Base-by-base conservation (phyloP, 352 stramenopile genomes). In the Globisporangium viniferum region DNA sequence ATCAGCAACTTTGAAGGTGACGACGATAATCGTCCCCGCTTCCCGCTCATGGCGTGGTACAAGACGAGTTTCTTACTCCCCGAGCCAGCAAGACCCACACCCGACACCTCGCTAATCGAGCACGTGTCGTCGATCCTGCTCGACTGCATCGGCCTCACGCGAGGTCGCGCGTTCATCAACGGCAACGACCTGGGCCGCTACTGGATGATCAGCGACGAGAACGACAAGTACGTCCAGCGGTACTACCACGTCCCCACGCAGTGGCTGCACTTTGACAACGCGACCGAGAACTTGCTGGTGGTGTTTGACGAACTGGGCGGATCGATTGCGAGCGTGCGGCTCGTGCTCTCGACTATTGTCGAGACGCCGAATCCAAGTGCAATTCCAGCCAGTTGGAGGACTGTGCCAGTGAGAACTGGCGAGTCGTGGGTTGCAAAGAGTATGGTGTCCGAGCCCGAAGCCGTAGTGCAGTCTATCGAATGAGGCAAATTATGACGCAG, bases 291-390 rank as follows among this genome's bases (percentile, higher is more conserved):
- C 68, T 39, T 89, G 27, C 48, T 92, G 10, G 72, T 90, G 0
- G 35, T 92, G n/a, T 86, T 90, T 44, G 84, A 92, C 54, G 81
- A 90, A 41, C 67, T 89, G 0, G 82, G 82, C 8, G 84, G 82
- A 1, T 82, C 80, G 0, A 58, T 89, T 31, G 39, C 62, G 20
- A 70, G 74, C 20, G 79, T 89, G n/a, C 73, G 65, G 7, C 57
- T 91, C 29, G 81, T 91, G 36, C 66, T 77, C 5, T 91, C 83
- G 15, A 79, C 67, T 2, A 88, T 91, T 71, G 68, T 84, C 15
- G 55, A 72, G 20, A 72, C 12, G 20, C 31, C 48, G 2, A 36
- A 15, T 49, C 41, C 41, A n/a, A 49, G 41, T 49, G 15, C 49
- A 15, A 12, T 20, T 55, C 7, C 48, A 2, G 15, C 10, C 5